These are phyloP conservation scores for Erodium chrysanthum DNA, from an alignment of 441 rosid genomes.

Conservation along the genomic window DNA sequence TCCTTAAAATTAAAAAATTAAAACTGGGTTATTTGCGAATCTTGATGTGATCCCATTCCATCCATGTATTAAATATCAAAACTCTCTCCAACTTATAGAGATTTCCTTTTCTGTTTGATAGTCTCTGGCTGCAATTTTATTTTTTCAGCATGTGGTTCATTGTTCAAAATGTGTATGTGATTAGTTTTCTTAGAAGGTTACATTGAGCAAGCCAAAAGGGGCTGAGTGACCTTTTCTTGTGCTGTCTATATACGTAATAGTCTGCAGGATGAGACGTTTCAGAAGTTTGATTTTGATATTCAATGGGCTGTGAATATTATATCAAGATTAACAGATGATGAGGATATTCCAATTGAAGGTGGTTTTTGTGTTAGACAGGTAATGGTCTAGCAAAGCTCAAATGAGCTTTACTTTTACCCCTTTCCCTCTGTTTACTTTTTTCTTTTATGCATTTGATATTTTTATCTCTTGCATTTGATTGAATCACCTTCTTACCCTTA, in stretches of 20 bases:
- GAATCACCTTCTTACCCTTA: slow-evolving; percentile 14
- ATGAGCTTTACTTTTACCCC: too few relatives aligned
- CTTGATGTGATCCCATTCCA: too few relatives aligned
- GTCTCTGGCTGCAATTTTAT: too few relatives aligned
- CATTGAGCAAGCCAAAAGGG: background rate
- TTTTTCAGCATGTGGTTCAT: too few relatives aligned
- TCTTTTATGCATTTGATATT: background rate
- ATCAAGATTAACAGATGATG: slow-evolving; percentile 72
- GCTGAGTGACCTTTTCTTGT: slow-evolving; percentile 11
- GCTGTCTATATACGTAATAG: slow-evolving; percentile 31
- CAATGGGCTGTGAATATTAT: slow-evolving; percentile 91
- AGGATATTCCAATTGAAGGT: slow-evolving; percentile 85
- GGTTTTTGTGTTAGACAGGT: slow-evolving; percentile 81
- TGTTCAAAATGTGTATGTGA: background rate
- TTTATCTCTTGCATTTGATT: background rate
- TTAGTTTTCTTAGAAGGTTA: background rate
- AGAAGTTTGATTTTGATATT: slow-evolving; percentile 84
- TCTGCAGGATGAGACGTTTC: slow-evolving; percentile 98
- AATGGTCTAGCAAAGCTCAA: slow-evolving; percentile 12
- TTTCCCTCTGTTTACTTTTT: slow-evolving; percentile 7
- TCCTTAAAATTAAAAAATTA: background rate
- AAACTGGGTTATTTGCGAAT: background rate
- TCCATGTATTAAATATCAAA: too few relatives aligned
- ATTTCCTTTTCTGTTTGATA: too few relatives aligned
- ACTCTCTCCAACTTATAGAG: too few relatives aligned